Conservation (phyloP, 208 protist genomes). For the Crithidia fasciculata region DNA sequence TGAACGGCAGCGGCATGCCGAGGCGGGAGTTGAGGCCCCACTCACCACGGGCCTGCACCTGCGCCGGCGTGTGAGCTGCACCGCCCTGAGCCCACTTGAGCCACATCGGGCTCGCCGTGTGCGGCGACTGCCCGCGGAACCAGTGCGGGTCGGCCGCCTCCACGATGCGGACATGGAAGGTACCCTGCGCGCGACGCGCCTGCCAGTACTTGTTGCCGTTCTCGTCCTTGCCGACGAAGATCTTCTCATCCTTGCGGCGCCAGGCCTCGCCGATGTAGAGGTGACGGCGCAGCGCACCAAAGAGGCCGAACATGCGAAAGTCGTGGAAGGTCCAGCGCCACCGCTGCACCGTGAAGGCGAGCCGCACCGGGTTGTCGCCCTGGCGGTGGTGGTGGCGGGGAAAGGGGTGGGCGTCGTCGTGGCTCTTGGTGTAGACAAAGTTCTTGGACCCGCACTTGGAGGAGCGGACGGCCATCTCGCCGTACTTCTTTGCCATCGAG, state of each 20-base stretch:
- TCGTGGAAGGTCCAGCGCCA: conserved; percentile 90
- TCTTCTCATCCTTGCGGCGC: conserved; percentile 91
- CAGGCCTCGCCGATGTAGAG: conserved; percentile 89
- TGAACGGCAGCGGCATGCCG: conserved; percentile 80
- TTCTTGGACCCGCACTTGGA: conserved; percentile 85
- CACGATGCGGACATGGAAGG: conserved; percentile 65
- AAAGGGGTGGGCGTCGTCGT: conserved; percentile 73
- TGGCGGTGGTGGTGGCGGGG: conserved; percentile 84
- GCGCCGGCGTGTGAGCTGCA: conserved; percentile 83
- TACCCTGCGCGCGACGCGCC: conserved; percentile 57
- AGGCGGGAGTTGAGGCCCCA: conserved; percentile 88
- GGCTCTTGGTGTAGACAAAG: conserved; percentile 80
- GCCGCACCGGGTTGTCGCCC: conserved; percentile 75
- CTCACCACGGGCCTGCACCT: conserved; percentile 88
- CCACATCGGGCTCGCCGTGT: conserved; percentile 76
- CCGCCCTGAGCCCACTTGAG: conserved; percentile 88
- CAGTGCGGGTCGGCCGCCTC: conserved; percentile 87
- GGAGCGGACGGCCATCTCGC: conserved; percentile 59
- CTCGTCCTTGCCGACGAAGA: conserved; percentile 92
- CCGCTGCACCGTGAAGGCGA: conserved; percentile 72
- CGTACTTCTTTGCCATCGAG: conserved; percentile 73
- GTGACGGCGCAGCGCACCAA: conserved; percentile 70
- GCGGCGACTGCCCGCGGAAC: conserved; percentile 81
- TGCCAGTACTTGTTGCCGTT: conserved; percentile 93
- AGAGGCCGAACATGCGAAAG: conserved; percentile 92